phyloP scores from a whole-genome alignment of 2,329 filamentous ascomycete genomes.

The Coleophoma eucalyptorum region DNA sequence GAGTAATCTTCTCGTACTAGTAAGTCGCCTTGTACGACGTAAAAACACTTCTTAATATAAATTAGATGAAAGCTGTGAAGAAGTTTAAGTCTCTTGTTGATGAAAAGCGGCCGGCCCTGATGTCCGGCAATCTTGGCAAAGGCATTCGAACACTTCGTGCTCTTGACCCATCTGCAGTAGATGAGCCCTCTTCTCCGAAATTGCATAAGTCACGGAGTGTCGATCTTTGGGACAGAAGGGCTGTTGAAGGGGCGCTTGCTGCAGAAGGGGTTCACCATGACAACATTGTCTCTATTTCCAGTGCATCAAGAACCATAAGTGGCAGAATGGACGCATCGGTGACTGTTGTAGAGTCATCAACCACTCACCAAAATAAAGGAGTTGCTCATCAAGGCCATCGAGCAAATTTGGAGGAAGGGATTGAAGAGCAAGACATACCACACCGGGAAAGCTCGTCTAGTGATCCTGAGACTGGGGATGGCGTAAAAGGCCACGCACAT shows the following conservation, averaged over 20 bases:
- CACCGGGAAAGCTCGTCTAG: conserved; percentile 15
- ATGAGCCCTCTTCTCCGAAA: conserved; percentile 30
- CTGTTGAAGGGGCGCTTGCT: conserved; percentile 44
- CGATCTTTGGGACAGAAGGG: conserved; percentile 45
- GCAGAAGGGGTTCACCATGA: conserved; percentile 49
- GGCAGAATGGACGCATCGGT: conserved; percentile 8
- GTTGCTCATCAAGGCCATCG: neutral
- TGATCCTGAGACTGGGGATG: conserved; percentile 4
- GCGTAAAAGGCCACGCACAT: conserved; percentile 58
- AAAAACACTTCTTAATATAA: conserved; percentile 9
- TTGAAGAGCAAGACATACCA: neutral
- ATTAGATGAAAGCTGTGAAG: conserved; percentile 81
- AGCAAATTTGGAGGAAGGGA: neutral
- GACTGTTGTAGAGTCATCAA: conserved; percentile 1
- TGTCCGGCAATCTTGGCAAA: conserved; percentile 57
- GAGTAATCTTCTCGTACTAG: conserved; percentile 79
- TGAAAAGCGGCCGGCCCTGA: conserved; percentile 43
- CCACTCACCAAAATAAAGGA: neutral
- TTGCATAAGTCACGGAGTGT: conserved; percentile 41
- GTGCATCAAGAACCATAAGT: conserved; percentile 2
- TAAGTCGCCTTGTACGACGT: conserved; percentile 30
- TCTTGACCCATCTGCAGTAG: conserved; percentile 44
- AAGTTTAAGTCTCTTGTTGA: conserved; percentile 78
- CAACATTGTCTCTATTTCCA: conserved; percentile 23
- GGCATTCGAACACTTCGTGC: conserved; percentile 49